These are phyloP conservation scores for Syzygium aromaticum DNA, from an alignment of 345 rosid genomes.

Conservation along the genomic window DNA sequence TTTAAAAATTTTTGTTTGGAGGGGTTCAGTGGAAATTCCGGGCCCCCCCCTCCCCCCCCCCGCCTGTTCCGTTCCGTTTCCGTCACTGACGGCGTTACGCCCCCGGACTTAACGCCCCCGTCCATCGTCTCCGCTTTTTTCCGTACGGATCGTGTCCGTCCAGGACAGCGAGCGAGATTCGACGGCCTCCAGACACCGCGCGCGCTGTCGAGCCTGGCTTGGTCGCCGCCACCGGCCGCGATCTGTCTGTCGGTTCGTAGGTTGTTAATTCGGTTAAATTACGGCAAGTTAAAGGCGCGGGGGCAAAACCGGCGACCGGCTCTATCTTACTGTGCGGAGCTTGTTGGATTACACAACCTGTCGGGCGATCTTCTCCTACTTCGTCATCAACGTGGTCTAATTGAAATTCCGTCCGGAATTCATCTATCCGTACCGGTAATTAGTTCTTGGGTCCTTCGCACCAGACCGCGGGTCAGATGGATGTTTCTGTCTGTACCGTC, in stretches of 20 bases:
- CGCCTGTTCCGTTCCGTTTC: conserved; percentile 1
- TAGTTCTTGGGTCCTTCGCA: too few species aligned
- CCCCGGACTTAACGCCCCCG: not conserved
- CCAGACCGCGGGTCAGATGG: too few species aligned
- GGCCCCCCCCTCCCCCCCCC: not conserved
- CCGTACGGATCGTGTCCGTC: not conserved
- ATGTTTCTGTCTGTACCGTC: too few species aligned
- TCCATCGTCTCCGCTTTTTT: not conserved
- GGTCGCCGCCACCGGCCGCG: not conserved
- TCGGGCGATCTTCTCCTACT: not conserved
- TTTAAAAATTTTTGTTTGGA: too few species aligned
- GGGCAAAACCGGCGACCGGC: not conserved
- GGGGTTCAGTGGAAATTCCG: not conserved
- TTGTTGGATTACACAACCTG: not conserved
- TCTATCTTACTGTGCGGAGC: not conserved
- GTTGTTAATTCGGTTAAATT: not conserved
- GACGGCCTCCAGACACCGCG: not conserved
- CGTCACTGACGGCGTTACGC: not conserved
- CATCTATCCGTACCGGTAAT: too few species aligned
- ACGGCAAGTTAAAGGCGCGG: not conserved
- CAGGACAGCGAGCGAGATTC: not conserved
- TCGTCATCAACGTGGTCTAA: too few species aligned
- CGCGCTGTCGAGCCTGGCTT: not conserved
- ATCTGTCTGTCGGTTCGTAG: not conserved
- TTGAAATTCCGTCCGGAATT: too few species aligned